phyloP scores from a whole-genome alignment of 306 rosid genomes.

The Begonia masoniana region DNA sequence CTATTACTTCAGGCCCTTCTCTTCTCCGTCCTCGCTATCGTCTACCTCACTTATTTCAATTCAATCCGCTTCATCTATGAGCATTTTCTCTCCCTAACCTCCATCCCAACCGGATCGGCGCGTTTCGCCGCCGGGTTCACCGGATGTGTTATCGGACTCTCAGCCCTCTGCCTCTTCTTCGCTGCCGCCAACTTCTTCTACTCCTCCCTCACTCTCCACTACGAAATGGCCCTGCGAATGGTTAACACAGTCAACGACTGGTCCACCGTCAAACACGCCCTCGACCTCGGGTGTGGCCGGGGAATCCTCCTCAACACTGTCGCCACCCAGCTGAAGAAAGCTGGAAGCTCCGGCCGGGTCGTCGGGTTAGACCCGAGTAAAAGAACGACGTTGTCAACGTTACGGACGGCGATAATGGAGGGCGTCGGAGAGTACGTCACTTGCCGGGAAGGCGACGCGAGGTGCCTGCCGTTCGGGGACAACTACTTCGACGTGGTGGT shows the following conservation, averaged over 20 bases:
- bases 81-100: constrained; percentile 29
- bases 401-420: constrained; percentile 63
- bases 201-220: constrained; percentile 87
- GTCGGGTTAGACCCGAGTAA: constrained; percentile 72
- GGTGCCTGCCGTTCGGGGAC: constrained; percentile 77
- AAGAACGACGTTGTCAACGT: constrained; percentile 40
- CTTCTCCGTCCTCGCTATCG: constrained; percentile 46
- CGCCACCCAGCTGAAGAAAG: constrained; percentile 79
- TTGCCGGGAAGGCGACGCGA: constrained; percentile 82
- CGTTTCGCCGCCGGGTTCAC: constrained; percentile 83
- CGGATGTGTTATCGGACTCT: constrained; percentile 68
- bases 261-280: constrained; percentile 86
- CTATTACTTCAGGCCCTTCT: constrained; percentile 65
- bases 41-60: constrained; percentile 57
- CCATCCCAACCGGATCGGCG: constrained; percentile 37
- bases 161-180: constrained; percentile 73
- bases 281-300: constrained; percentile 94
- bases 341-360: constrained; percentile 85
- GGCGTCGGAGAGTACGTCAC: constrained; percentile 95
- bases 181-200: constrained; percentile 86
- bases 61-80: constrained; percentile 42
- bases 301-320: constrained; percentile 92
- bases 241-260: constrained; percentile 74
- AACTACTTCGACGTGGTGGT: constrained; percentile 92
- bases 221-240: constrained; percentile 82